Conservation (phyloP, 23 red algal genomes). For the Gracilaria vermiculophylla region DNA sequence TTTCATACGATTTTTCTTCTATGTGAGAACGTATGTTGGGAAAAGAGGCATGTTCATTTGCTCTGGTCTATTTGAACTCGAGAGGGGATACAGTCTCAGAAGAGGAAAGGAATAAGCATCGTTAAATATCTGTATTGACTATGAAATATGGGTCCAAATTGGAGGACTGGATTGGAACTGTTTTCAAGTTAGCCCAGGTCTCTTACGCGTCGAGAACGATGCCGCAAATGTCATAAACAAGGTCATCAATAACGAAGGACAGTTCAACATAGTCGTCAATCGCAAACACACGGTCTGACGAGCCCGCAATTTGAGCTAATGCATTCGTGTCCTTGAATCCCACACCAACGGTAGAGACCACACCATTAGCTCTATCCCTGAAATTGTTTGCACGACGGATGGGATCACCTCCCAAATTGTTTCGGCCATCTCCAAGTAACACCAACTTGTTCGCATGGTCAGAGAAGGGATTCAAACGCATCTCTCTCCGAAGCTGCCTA, state of each 20-base stretch:
- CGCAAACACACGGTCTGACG: not conserved
- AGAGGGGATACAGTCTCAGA: too few relatives aligned
- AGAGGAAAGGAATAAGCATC: too few relatives aligned
- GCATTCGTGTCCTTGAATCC: not conserved
- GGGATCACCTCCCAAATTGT: not conserved
- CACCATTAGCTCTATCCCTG: not conserved
- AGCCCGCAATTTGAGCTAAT: not conserved
- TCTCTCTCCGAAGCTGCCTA: not conserved
- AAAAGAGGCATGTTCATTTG: too few relatives aligned
- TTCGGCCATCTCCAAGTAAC: not conserved
- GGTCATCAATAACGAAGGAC: not conserved
- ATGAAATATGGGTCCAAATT: too few relatives aligned
- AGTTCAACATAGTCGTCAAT: constrained; percentile 4
- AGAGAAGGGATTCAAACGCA: not conserved
- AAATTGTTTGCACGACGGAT: not conserved
- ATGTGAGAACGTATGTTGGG: too few relatives aligned
- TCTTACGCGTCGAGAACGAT: not conserved
- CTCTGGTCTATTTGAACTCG: too few relatives aligned
- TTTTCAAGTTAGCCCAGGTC: too few relatives aligned
- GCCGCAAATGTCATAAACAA: not conserved
- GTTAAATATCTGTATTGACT: too few relatives aligned
- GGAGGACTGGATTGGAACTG: too few relatives aligned
- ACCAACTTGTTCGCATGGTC: not conserved
- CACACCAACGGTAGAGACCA: not conserved
- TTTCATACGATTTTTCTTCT: too few relatives aligned